A percentile compares a stretch with the other conserved stretches of the same genome.
phyloP scores from a whole-genome alignment of 2,329 filamentous ascomycete species.

The Fusarium transvaalense region DNA sequence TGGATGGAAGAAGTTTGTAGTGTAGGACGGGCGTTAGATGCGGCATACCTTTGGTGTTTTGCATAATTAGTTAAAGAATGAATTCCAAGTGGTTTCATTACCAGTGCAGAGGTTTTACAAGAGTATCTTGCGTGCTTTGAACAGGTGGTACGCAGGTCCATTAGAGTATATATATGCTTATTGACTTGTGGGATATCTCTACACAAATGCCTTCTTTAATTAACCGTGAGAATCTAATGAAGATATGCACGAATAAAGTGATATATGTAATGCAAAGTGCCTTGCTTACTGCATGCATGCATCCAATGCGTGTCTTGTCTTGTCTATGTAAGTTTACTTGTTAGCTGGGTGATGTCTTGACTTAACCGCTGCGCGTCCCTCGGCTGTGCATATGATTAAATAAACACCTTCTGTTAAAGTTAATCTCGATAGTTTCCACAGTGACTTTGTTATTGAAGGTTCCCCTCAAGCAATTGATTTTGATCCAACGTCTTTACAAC shows the following conservation, averaged over 20 bases:
- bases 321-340: not conserved
- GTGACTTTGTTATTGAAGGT: slow-evolving; percentile 15
- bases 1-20: slow-evolving; percentile 15
- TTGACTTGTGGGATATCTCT: not conserved
- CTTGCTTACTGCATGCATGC: slow-evolving; percentile 9
- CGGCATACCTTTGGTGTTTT: slow-evolving; percentile 34
- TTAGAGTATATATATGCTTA: not conserved
- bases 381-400: slow-evolving; percentile 16
- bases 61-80: not conserved
- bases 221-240: not conserved
- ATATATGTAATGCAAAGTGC: slow-evolving; percentile 4
- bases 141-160: slow-evolving; percentile 5
- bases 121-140: not conserved
- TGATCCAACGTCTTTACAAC: not conserved
- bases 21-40: slow-evolving; percentile 35
- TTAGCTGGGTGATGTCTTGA: not conserved
- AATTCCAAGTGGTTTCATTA: not conserved
- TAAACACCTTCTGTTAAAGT: slow-evolving; percentile 2
- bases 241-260: slow-evolving; percentile 4
- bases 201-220: not conserved
- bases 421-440: slow-evolving; percentile 13
- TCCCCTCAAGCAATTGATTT: slow-evolving; percentile 3
- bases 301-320: not conserved
- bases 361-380: slow-evolving; percentile 6
- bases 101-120: not conserved